Conservation (phyloP, 345 rosid genomes). For the Populus deltoides region DNA sequence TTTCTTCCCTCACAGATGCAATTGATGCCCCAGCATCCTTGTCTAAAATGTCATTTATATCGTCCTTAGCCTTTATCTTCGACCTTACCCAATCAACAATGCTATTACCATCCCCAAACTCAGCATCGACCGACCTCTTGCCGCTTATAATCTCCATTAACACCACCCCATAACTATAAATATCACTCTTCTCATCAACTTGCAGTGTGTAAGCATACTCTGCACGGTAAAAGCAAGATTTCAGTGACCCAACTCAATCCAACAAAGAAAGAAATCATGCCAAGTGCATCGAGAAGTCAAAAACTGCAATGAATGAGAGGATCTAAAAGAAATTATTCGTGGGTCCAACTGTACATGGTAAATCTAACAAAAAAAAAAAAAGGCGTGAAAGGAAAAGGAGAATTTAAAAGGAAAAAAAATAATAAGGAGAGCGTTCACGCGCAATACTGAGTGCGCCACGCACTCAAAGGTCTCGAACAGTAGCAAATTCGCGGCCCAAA, state of each 20-base stretch:
- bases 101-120: constrained; percentile 92
- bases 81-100: constrained; percentile 93
- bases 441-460: constrained; percentile 28
- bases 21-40: constrained; percentile 74
- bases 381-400: constrained; percentile 1
- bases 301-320: constrained; percentile 11
- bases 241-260: neutral
- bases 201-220: constrained; percentile 93
- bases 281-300: constrained; percentile 12
- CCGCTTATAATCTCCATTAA: constrained; percentile 78
- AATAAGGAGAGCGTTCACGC: constrained; percentile 20
- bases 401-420: neutral
- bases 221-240: constrained; percentile 19
- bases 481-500: constrained; percentile 12
- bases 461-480: constrained; percentile 16
- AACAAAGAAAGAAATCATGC: neutral
- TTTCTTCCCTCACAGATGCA: constrained; percentile 67
- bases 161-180: constrained; percentile 92
- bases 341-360: constrained; percentile 18
- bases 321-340: neutral
- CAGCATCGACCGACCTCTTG: constrained; percentile 75
- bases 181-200: constrained; percentile 95
- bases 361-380: neutral
- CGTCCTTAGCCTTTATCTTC: constrained; percentile 67
- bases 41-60: constrained; percentile 55